Evolutionary conservation across 2,329 filamentous ascomycete genomes (phyloP).

Genomic region (Curvularia sp.): DNA sequence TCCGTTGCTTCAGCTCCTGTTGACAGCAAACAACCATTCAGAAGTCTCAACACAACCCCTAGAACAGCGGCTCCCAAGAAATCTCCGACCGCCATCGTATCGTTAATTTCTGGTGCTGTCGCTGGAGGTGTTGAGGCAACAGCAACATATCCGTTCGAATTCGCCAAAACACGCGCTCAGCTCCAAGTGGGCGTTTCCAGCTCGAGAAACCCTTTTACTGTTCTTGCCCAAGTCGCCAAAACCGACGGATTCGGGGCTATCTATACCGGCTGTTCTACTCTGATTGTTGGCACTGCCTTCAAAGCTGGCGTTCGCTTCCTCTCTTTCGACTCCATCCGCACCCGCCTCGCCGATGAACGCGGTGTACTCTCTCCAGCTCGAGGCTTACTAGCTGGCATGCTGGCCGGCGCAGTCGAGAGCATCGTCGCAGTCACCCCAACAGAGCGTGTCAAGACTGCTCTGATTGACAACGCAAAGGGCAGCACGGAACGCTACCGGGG

Average conservation of each 20-base stretch:
- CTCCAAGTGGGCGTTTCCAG: slow-evolving; percentile 22
- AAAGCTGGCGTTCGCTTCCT: slow-evolving; percentile 45
- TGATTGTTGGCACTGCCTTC: slow-evolving; percentile 40
- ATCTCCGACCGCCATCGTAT: slow-evolving; percentile 32
- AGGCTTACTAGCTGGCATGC: slow-evolving; percentile 37
- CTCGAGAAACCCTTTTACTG: slow-evolving; percentile 31
- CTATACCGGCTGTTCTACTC: slow-evolving; percentile 42
- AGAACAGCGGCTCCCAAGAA: slow-evolving; percentile 4
- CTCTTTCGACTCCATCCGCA: slow-evolving; percentile 41
- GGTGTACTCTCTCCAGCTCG: slow-evolving; percentile 35
- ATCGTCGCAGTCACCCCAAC: slow-evolving; percentile 42
- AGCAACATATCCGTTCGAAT: slow-evolving; percentile 53
- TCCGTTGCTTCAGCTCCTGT: neutral
- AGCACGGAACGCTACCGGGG: slow-evolving; percentile 29
- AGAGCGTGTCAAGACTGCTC: slow-evolving; percentile 41
- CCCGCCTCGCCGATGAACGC: slow-evolving; percentile 33
- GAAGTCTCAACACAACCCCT: neutral
- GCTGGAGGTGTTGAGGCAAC: slow-evolving; percentile 63
- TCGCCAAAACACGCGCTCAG: slow-evolving; percentile 45
- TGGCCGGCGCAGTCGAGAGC: slow-evolving; percentile 39
- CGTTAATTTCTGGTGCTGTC: slow-evolving; percentile 58
- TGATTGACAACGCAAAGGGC: slow-evolving; percentile 44
- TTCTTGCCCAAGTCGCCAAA: slow-evolving; percentile 28
- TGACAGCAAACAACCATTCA: slow-evolving; percentile 1
- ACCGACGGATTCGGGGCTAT: slow-evolving; percentile 36